phyloP scores from a whole-genome alignment of 2,329 filamentous ascomycete genomes.

The Xylaria sp. region DNA sequence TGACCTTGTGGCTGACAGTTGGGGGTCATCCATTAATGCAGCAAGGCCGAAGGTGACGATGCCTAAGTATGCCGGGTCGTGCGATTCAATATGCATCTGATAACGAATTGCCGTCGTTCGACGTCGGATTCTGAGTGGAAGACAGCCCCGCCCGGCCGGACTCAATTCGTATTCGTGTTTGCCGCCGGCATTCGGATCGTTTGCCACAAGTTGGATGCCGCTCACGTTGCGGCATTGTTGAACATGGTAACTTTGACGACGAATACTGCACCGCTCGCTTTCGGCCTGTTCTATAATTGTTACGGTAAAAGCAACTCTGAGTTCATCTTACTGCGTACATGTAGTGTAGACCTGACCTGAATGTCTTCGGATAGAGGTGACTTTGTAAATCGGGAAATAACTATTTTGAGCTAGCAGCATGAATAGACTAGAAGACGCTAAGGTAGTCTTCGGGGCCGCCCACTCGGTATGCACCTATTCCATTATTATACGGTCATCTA shows the following conservation, averaged over 20 bases:
- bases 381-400: constrained; percentile 5
- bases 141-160: constrained; percentile 17
- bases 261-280: background rate
- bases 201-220: constrained; percentile 5
- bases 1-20: background rate
- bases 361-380: background rate
- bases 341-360: background rate
- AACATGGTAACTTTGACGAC: background rate
- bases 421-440: constrained; percentile 24
- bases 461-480: constrained; percentile 29
- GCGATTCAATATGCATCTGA: constrained; percentile 5
- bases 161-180: constrained; percentile 33
- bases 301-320: background rate
- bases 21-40: background rate
- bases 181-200: constrained; percentile 28
- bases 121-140: constrained; percentile 11
- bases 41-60: constrained; percentile 18
- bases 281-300: background rate
- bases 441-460: constrained; percentile 16
- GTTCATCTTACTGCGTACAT: constrained; percentile 13
- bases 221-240: too few relatives aligned
- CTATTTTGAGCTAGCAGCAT: constrained; percentile 19
- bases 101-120: constrained; percentile 21
- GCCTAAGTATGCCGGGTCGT: constrained; percentile 12
- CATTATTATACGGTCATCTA: background rate